A percentile compares a stretch with the other conserved stretches of the same genome.
Evolutionary conservation across 768 basidiomycete genomes (phyloP).

Genomic region (Guyanaporus albipodus): DNA sequence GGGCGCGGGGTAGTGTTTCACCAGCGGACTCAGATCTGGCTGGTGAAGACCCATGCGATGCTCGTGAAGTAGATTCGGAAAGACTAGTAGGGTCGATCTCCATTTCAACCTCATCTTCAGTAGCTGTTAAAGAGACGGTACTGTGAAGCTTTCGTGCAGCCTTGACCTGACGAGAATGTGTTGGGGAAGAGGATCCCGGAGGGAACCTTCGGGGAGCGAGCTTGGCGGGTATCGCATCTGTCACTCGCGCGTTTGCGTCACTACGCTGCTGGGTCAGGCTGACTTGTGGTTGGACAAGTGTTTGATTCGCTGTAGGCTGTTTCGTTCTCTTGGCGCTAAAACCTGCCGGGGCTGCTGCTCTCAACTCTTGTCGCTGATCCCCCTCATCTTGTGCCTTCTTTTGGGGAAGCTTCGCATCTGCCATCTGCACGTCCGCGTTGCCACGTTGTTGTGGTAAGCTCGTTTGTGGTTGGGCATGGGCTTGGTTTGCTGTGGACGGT

Average conservation of each 20-base stretch:
- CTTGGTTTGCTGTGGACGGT: not conserved
- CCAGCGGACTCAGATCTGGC: not conserved
- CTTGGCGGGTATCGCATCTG: not conserved
- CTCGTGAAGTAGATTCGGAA: not conserved
- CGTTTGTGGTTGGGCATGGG: not conserved
- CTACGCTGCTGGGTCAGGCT: no score
- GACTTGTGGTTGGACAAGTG: not conserved
- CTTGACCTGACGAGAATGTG: not conserved
- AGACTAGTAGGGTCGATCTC: not conserved
- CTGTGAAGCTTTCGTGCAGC: not conserved
- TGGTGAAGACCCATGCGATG: not conserved
- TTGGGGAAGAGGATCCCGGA: not conserved
- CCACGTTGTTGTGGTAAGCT: no score
- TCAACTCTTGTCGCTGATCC: no score
- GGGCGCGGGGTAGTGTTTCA: not conserved
- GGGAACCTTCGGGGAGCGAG: not conserved
- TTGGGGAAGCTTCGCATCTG: no score
- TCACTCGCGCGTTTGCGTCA: conserved; percentile 4
- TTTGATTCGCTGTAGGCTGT: not conserved
- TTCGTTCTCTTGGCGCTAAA: not conserved
- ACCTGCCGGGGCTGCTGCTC: not conserved
- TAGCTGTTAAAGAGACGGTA: not conserved
- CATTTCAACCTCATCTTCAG: conserved; percentile 17
- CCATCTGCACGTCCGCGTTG: conserved; percentile 5
- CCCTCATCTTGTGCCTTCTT: no score